Percentiles rank a stretch among this genome's conserved stretches.
Evolutionary conservation across 208 protist genomes (phyloP).

Genomic region (Trypanosoma scelopori): DNA sequence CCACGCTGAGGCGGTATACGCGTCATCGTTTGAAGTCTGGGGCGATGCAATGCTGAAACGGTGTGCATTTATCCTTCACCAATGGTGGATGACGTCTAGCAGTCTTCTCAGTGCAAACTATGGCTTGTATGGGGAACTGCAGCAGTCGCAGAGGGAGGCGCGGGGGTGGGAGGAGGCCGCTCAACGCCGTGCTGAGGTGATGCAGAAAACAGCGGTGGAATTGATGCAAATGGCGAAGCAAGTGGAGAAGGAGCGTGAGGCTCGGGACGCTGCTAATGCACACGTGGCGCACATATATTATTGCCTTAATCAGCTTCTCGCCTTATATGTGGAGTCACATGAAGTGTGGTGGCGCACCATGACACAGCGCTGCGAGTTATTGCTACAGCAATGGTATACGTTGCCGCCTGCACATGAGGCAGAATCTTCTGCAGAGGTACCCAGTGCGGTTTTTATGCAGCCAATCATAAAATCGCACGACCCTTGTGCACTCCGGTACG

Average conservation of each 20-base stretch:
- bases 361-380: constrained; percentile 12
- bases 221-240: not conserved
- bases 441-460: not conserved
- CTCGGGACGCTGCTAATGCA: not conserved
- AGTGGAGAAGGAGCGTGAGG: not conserved
- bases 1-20: not conserved
- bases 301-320: not conserved
- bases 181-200: not conserved
- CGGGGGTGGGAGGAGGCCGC: constrained; percentile 1
- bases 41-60: constrained; percentile 11
- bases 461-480: constrained; percentile 15
- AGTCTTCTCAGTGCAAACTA: not conserved
- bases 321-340: constrained; percentile 2
- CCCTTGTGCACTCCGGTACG: constrained; percentile 34
- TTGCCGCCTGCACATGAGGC: not conserved
- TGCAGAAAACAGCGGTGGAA: constrained; percentile 7
- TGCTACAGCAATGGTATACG: constrained; percentile 8
- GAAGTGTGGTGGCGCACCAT: constrained; percentile 9
- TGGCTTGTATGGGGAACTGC: not conserved
- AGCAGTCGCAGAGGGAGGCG: constrained; percentile 4
- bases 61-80: not conserved
- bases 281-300: not conserved
- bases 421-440: not conserved
- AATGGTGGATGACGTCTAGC: not conserved
- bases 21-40: constrained; percentile 4